Base-by-base conservation (phyloP, 1,284 basidiomycete genomes). In the Pterula multifida region DNA sequence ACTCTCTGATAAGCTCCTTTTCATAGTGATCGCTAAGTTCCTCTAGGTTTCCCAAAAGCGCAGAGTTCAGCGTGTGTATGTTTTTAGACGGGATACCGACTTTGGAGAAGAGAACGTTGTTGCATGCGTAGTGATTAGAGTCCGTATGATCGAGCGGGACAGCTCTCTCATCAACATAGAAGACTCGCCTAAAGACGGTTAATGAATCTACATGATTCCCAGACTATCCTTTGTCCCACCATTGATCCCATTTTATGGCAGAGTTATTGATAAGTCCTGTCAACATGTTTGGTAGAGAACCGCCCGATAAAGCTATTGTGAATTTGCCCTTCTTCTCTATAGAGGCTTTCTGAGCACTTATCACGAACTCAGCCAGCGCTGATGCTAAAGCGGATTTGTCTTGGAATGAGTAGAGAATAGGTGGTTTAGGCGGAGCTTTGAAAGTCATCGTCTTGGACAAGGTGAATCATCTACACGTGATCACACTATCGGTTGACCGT, bases 101-200 rank as follows among this genome's bases (percentile, higher is more conserved):
- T 60, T 91, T 84, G 59, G 79, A 79, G 67, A 90, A 93, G 61
- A 98, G 80, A 55, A 81, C 75, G 54, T 82, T 72, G 42, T 70
- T 70, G 72, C 87, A 91, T 48, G 91, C 78, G 9, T 67, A 62
- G 70, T 95, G 93, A 68, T 98, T 98, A 36, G 90, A 93, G 63
- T 98, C 94, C 50, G 83, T 75, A 63, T 96, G 77, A 68, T 94
- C 84, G 60, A 98, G 81, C 0, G 93, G 91, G 12, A 99, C 96
- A 51, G 86, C 81, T 50, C 96, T 89, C 71, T 99, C 96, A 66
- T 99, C 96, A 49, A 85, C 92, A 65, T 98, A 98, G 71, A 89
- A 99, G 60, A 98, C 82, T 60, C 98, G 91, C 94, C 94, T 98
- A 4, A 9, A 2, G 39, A 19, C 21, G 52, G 23, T 26, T 59